Evolutionary conservation across 2,329 filamentous ascomycete species (phyloP), one percentile per base, ranked within the genome.

Genomic region (Paecilomyces sp.): DNA sequence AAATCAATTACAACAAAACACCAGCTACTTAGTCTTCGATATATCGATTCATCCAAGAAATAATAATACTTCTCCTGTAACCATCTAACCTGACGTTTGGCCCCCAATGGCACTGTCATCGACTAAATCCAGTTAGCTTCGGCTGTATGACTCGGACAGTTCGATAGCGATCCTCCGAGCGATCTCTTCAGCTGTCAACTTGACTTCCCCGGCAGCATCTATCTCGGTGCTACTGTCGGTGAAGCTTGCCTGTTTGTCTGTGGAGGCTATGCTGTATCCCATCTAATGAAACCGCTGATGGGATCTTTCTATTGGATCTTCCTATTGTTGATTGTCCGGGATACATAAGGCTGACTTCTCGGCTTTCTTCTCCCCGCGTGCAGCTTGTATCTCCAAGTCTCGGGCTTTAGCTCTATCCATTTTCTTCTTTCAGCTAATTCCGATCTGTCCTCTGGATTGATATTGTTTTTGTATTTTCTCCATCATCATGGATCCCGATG

Each of bases 401-500:
- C n/a, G 18, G n/a, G 6, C 9, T 8, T 15, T 22, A 6, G 36
- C n/a, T 15, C 5, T 18, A 33, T 18, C 36, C 36, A 47, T 47
- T n/a, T 47, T 18, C 41, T 47, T 18, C 41, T 47, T 18, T 47
- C 15, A 47, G 41, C n/a, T 18, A 47, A 47, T 47, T 12, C 31
- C 9, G 11, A 33, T 28, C 25, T 28, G 25, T 4, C 31, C 41
- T 47, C 41, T 47, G 41, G 31, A 18, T 3, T 47, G n/a, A 47
- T 47, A 18, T 47, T 7, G n/a, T 47, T 18, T 47, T 18, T 7
- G n/a, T 47, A 18, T 41, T 22, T 47, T 18, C 15, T 18, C n/a
- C 18, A 47, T 47, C 41, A 47, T 47, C 41, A 30, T 53, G 51
- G 28, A 25, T 53, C 51, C 51, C 11, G 73, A 77, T 33, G 75